Evolutionary conservation across 495 filamentous ascomycete species (phyloP), one percentile per base, ranked within the genome.

Genomic region (Xylaria castorea): DNA sequence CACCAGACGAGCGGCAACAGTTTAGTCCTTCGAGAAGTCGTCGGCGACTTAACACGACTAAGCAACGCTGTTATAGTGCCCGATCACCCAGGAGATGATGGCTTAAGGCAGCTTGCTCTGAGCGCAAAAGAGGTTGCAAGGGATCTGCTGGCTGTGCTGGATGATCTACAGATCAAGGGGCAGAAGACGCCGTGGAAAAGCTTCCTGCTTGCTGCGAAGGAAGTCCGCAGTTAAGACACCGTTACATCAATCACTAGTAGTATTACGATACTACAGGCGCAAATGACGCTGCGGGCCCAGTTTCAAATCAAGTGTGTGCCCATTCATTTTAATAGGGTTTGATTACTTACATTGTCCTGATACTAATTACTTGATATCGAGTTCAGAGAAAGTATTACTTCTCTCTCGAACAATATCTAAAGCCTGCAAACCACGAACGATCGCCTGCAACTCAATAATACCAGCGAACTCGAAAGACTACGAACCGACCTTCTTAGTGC

Each of bases 101-200:
- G 36, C 7, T 25, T 63, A 25, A 40, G 6, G 60, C 32, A 63
- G 36, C 60, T 63, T 63, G 60, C 60, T 62, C 60, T 36, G 8
- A 62, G 5, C 36, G n/a, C 60, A 5, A 62, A 62, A 8, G 34
- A 62, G 60, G 60, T 62, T 25, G 30, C 60, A 40, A 12, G 36
- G 14, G 20, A 25, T 62, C 16, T 62, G 9, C 60, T 63, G 8
- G n/a, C n/a, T 12, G 9, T 63, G n/a, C 36, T 63, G 25, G 36
- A 63, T 27, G 32, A 25, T 44, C 20, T 63, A 14, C 16, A 63
- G 36, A 42, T 40, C 3, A 40, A 40, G 11, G 60, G 60, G n/a
- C 18, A 27, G 36, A 63, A 63, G 60, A 63, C 60, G 60, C 3
- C 22, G 42, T 63, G 60, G 60, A 63, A 63, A 12, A 44, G 60